phyloP scores from a whole-genome alignment of 768 basidiomycete species.

The Pleurotus platypus region DNA sequence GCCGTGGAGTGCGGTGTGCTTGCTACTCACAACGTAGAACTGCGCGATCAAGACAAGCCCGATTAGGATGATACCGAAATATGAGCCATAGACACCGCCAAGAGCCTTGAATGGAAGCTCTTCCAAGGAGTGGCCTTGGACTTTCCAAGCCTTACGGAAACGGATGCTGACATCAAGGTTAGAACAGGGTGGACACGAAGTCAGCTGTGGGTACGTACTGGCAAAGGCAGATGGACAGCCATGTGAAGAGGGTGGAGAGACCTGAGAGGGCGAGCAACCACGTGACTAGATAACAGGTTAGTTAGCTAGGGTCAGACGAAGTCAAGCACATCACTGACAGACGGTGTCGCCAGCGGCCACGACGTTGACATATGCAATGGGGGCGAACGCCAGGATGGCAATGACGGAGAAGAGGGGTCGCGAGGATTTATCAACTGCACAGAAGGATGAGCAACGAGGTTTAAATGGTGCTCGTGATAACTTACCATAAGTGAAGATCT shows the following conservation, averaged over 20 bases:
- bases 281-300: slow-evolving; percentile 22
- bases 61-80: slow-evolving; percentile 40
- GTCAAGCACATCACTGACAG: slow-evolving; percentile 24
- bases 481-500: slow-evolving; percentile 33
- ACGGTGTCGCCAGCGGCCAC: slow-evolving; percentile 30
- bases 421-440: slow-evolving; percentile 38
- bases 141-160: slow-evolving; percentile 39
- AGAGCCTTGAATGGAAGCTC: slow-evolving; percentile 43
- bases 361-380: slow-evolving; percentile 38
- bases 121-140: slow-evolving; percentile 40
- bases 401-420: slow-evolving; percentile 42
- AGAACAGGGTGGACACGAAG: neutral
- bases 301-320: neutral
- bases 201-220: slow-evolving; percentile 25
- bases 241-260: slow-evolving; percentile 42
- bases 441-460: neutral
- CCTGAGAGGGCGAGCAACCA: slow-evolving; percentile 46
- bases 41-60: slow-evolving; percentile 39
- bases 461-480: neutral
- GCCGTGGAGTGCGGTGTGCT: neutral
- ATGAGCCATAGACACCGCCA: slow-evolving; percentile 41
- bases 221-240: slow-evolving; percentile 43
- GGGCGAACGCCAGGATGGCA: slow-evolving; percentile 31
- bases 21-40: slow-evolving; percentile 35
- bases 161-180: slow-evolving; percentile 29